Percentiles rank a stretch among this genome's conserved stretches.
Evolutionary conservation across 2,329 filamentous ascomycete species (phyloP).

Genomic region (Zelopaecilomyces penicillatus): DNA sequence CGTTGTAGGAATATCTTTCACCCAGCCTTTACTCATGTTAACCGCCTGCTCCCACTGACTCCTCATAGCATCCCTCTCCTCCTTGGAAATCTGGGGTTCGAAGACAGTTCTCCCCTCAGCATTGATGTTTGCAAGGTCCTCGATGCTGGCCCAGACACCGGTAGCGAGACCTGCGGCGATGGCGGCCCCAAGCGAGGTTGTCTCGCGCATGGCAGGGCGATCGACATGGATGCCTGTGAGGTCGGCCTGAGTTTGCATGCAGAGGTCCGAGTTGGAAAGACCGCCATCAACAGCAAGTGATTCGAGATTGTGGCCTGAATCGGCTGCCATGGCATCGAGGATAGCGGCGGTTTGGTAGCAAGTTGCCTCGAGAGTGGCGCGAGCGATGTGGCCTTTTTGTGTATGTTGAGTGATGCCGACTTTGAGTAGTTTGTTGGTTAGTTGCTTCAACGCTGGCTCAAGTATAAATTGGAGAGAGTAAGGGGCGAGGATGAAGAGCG

Average conservation of each 20-base stretch:
- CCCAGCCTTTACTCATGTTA: conserved; percentile 50
- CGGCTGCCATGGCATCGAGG: conserved; percentile 81
- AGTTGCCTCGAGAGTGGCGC: conserved; percentile 81
- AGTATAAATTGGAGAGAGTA: not conserved
- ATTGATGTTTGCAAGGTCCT: conserved; percentile 67
- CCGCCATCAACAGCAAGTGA: conserved; percentile 80
- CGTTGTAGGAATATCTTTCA: conserved; percentile 22
- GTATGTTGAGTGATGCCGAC: conserved; percentile 82
- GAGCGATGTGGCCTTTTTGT: conserved; percentile 74
- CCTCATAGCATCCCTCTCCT: conserved; percentile 33
- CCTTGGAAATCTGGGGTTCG: conserved; percentile 50
- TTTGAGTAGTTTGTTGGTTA: conserved; percentile 15
- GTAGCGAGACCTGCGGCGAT: conserved; percentile 84
- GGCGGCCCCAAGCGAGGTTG: conserved; percentile 78
- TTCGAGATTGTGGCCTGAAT: conserved; percentile 67
- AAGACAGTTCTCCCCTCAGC: conserved; percentile 62
- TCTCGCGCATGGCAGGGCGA: conserved; percentile 82
- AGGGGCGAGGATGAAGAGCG: not conserved
- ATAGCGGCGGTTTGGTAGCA: conserved; percentile 93
- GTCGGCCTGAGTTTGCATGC: conserved; percentile 88
- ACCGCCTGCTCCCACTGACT: conserved; percentile 49
- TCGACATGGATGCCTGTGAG: conserved; percentile 75
- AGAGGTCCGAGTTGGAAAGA: conserved; percentile 79
- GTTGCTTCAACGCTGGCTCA: not conserved
- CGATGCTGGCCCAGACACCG: conserved; percentile 67